Base-by-base conservation (phyloP, 805 yeast genomes). In the Wickerhamomyces subpelliculosus region DNA sequence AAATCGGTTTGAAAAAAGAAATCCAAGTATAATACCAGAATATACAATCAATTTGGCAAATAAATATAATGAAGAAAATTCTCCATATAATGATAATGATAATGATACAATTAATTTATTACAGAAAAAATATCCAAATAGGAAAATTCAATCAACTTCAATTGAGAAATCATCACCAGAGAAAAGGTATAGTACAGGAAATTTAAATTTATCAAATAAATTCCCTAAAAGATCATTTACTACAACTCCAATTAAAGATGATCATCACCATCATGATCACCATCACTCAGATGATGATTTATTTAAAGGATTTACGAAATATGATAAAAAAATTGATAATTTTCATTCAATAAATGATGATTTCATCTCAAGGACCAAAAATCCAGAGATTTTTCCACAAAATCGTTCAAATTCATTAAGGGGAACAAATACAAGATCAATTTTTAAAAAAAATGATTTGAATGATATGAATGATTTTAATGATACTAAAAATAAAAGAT, bases 41-140 rank as follows among this genome's bases (percentile, higher is more conserved):
- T 34, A 34, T n/a, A 27, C 29, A 4, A 27, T 11, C 16, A 13
- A 25, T 4, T 13, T 5, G 16, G 8, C 5, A 6, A 26, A 26
- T n/a, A 26, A 10, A 9, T n/a, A 26, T 22, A 22, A 22, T 26
- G 17, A 4, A 32, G 3, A 7, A 32, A 7, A 32, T 7, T 8
- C 25, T 13, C 18, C 25, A 20, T 16, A 22, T 26, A 24, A 19
- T 2, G 13, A 16, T 21, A 28, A 24, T 2, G 11, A 27, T 5
- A 40, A 38, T 8, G 38, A 43, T 18, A 38, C 47, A 5, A 5
- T 38, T 12, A 37, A 43, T 8, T 19, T 36, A 9, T 27, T 39
- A 5, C 32, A 32, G 10, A 29, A 27, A 27, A 43, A 38, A 19
- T 43, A 27, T 22, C 33, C 34, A 18, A 22, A 29, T 32, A 24